Evolutionary conservation across 768 basidiomycete species (phyloP), one percentile per base, ranked within the genome.

Genomic region (Hebeloma cylindrosporum): DNA sequence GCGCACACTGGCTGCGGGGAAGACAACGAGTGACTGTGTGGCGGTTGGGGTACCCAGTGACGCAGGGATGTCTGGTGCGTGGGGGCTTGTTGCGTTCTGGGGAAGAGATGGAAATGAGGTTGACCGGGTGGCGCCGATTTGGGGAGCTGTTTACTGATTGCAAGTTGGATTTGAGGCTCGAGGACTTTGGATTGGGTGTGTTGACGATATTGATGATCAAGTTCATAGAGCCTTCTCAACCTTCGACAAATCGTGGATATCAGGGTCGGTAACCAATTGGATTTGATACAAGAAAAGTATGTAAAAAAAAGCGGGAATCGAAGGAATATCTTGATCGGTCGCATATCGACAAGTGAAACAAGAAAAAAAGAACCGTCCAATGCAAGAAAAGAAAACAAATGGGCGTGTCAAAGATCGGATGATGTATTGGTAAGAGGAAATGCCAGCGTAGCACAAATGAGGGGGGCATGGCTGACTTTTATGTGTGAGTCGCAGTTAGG

Each of bases 51-150:
- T 63, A 4, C 67, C 67, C 0, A 50, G 54, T 11, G 67, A 66
- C 43, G 57, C 57, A 13, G 62, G 61, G 0, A 55, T 52, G 7
- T 50, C 52, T 22, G 62, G 60, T 17, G 40, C 44, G 2, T 65
- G 66, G 63, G 61, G 65, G 31, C 49, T 67, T 5, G 59, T 64
- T 7, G 63, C 54, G 11, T 68, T 66, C 48, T 67, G 60, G 59
- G 65, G 65, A 17, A 50, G 64, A 20, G 51, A 47, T 31, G 64
- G 60, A 36, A 51, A 62, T 30, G 65, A 62, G 41, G 51, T 68
- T 16, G 62, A 67, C 47, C 57, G 62, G 6, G 25, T 61, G 13
- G 62, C 56, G 20, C 60, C 60, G 26, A 52, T 67, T 18, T 67
- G 66, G 66, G 64, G 62, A 10, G 60, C 60, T 23, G 55, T 49